Evolutionary conservation across 345 rosid genomes (phyloP).

Genomic region (Gossypium thurberi): DNA sequence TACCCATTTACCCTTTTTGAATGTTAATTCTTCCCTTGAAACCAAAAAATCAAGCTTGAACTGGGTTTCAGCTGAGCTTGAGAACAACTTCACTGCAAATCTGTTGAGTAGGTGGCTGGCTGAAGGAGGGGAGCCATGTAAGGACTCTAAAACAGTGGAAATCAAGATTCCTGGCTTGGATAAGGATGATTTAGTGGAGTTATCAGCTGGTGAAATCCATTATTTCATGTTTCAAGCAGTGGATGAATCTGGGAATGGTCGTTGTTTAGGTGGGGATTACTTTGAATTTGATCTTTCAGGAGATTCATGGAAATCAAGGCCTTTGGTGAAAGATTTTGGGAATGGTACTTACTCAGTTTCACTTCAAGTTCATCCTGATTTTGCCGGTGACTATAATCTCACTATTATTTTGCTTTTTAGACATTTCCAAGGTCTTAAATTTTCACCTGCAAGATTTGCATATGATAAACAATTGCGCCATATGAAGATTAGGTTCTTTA

Average conservation of each 20-base stretch:
- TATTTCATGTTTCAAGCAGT: conserved; percentile 58
- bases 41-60: not conserved
- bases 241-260: conserved; percentile 42
- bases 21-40: conserved; percentile 10
- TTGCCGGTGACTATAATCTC: conserved; percentile 61
- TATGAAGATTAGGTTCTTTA: conserved; percentile 38
- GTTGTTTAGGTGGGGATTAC: conserved; percentile 83
- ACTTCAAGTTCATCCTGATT: conserved; percentile 89
- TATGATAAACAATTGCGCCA: conserved; percentile 46
- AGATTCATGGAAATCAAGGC: conserved; percentile 79
- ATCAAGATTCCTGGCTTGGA: conserved; percentile 56
- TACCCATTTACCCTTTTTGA: not conserved
- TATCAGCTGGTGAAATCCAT: conserved; percentile 59
- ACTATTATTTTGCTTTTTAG: conserved; percentile 69
- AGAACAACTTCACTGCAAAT: conserved; percentile 39
- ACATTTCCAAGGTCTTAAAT: conserved; percentile 67
- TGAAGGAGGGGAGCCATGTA: conserved; percentile 63
- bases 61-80: conserved; percentile 55
- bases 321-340: conserved; percentile 66
- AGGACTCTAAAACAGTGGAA: conserved; percentile 46
- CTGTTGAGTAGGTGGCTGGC: conserved; percentile 58
- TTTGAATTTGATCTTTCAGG: conserved; percentile 88
- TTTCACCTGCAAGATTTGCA: conserved; percentile 58
- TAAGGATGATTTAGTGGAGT: conserved; percentile 36
- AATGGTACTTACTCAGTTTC: conserved; percentile 69